These are phyloP conservation scores for Nicotiana undulata DNA, from an alignment of 257 asterid species.

Conservation along the genomic window DNA sequence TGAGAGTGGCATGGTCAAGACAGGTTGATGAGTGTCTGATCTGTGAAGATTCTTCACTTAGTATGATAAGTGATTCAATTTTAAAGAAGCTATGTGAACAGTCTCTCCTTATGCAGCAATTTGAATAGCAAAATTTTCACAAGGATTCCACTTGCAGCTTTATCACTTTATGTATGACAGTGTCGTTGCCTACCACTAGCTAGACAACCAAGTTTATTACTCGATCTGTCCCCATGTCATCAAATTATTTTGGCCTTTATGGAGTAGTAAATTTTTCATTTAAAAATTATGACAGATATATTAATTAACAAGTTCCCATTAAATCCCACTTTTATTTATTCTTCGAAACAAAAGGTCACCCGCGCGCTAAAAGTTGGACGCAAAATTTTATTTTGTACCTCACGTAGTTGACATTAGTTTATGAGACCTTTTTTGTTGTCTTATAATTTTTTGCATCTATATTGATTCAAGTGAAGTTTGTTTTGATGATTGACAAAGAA, in stretches of 20 bases:
- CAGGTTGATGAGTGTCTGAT: background rate
- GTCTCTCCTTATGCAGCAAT: background rate
- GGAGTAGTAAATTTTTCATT: too few relatives aligned
- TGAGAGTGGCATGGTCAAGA: background rate
- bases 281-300: too few relatives aligned
- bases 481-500: too few relatives aligned
- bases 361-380: too few relatives aligned
- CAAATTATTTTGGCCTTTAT: background rate
- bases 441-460: too few relatives aligned
- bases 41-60: constrained; percentile 3
- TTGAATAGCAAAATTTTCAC: background rate
- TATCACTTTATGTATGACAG: background rate
- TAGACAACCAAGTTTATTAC: background rate
- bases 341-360: too few relatives aligned
- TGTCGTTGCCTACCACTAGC: background rate
- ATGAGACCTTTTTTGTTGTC: too few relatives aligned
- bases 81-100: background rate
- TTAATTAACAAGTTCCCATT: too few relatives aligned
- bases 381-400: too few relatives aligned
- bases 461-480: too few relatives aligned
- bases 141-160: constrained; percentile 24
- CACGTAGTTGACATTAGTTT: too few relatives aligned
- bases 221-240: background rate
- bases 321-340: too few relatives aligned
- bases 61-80: background rate